Conservation (phyloP, 352 stramenopile genomes). For the Phytophthora pisi region DNA sequence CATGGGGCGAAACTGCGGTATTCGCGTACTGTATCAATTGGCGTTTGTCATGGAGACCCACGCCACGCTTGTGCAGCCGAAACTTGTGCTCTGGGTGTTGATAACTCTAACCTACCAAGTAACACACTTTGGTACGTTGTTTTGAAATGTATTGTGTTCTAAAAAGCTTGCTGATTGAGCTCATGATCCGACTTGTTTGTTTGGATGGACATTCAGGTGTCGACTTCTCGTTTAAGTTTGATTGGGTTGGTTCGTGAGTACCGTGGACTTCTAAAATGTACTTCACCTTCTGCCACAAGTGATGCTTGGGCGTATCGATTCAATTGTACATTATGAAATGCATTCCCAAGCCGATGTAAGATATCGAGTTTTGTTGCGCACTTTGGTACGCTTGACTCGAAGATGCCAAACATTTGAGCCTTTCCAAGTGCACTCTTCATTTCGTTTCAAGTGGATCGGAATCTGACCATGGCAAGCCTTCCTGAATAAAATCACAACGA, state of each 20-base stretch:
- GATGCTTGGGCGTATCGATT: too few species aligned
- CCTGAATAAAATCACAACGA: neutral
- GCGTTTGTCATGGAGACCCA: slow-evolving; percentile 36
- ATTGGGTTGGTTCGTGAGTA: neutral
- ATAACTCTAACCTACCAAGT: slow-evolving; percentile 14
- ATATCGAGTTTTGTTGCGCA: too few species aligned
- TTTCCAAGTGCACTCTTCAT: too few species aligned
- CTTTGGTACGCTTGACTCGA: too few species aligned
- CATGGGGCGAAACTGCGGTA: slow-evolving; percentile 14
- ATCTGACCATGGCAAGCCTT: neutral
- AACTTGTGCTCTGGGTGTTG: slow-evolving; percentile 24
- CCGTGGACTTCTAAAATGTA: too few species aligned
- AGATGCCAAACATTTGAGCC: too few species aligned
- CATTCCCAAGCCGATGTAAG: too few species aligned
- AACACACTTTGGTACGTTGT: slow-evolving; percentile 16
- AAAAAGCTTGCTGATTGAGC: neutral
- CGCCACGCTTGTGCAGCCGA: slow-evolving; percentile 11
- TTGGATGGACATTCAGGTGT: neutral
- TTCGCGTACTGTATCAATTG: slow-evolving; percentile 27
- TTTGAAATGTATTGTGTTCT: neutral
- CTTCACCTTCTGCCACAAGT: too few species aligned
- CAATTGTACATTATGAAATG: too few species aligned
- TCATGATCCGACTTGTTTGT: neutral
- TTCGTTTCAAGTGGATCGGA: neutral
- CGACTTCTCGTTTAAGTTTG: neutral